Base-by-base conservation (phyloP, 306 rosid species). In the Castanea mollissima region DNA sequence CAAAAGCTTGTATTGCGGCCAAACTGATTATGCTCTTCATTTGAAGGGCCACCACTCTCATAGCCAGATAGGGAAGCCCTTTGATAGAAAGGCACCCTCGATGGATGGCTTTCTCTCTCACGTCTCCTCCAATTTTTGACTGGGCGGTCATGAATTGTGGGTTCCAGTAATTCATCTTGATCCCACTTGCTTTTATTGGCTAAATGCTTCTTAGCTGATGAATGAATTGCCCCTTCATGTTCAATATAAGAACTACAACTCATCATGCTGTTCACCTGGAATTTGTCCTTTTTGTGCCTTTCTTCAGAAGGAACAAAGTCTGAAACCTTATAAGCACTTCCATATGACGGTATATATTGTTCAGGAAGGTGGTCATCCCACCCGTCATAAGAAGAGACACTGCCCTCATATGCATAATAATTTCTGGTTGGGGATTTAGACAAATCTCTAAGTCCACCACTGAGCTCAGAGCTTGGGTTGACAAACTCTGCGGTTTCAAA, bases 321-420 rank as follows among this genome's bases (percentile, higher is more conserved):
- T 34, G 82, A 67, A 62, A 19, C 74, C 34, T 58, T 69, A 72
- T 78, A 41, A 74, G 73, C 18, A 51, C 80, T 76, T 78, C 75
- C 77, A 23, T 76, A 83, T 25, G 91, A 75, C 76, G 68, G 81
- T 44, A 32, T 14, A 69, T 57, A 69, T 38, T 57, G 85, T 74
- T 73, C 73, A 25, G 75, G 83, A 79, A 81, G 79, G 27, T 38
- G 80, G 74, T 85, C 94, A 54, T 91, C 90, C 72, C 63, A 55
- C 71, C 85, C 96, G 58, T 91, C 98, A 18, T 74, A 86, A 76
- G 99, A 92, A 69, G 97, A 92, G 65, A 90, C 38, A 63, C 97
- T 94, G 32, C 91, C 91, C 80, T 93, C 94, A 86, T 91, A 90
- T 44, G 91, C 89, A 83, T 69, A 74, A 46, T 75, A 79, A 75